A percentile compares a stretch with the other conserved stretches of the same genome.
phyloP scores from a whole-genome alignment of 495 filamentous ascomycete genomes.

The Neurospora sp. region DNA sequence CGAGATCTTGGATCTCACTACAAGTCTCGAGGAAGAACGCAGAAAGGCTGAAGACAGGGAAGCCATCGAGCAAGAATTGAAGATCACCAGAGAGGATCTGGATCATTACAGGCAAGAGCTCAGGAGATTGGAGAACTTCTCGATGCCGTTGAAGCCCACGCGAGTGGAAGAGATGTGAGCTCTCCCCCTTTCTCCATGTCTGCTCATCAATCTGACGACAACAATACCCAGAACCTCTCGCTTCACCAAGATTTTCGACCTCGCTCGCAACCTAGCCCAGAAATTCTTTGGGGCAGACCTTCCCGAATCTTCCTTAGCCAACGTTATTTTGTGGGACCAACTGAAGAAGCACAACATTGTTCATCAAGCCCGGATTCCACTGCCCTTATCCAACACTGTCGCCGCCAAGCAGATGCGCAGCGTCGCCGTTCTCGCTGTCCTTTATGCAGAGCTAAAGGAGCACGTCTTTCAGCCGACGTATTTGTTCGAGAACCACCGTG shows the following conservation, averaged over 20 bases:
- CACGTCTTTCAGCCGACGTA: conserved; percentile 17
- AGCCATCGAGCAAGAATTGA: not conserved
- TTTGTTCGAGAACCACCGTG: not conserved
- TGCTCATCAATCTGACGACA: not conserved
- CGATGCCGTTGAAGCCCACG: not conserved
- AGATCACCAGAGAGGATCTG: not conserved
- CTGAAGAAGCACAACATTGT: conserved; percentile 1
- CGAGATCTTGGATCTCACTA: not conserved
- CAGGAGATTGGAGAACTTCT: not conserved
- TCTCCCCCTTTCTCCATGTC: not conserved
- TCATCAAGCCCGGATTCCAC: conserved; percentile 2
- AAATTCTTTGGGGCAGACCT: conserved; percentile 4
- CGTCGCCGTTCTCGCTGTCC: conserved; percentile 8
- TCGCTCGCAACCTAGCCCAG: conserved; percentile 1
- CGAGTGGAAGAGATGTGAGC: not conserved
- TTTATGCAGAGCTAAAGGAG: not conserved
- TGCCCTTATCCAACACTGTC: conserved; percentile 7
- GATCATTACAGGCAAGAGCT: not conserved
- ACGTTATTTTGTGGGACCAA: not conserved
- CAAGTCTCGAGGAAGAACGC: not conserved
- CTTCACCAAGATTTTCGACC: conserved; percentile 2
- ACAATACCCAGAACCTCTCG: not conserved
- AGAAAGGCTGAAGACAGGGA: not conserved
- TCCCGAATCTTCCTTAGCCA: not conserved
- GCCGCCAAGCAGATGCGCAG: conserved; percentile 17